These are phyloP conservation scores for Erysimum cheiranthoides DNA, from an alignment of 345 rosid genomes.

Conservation along the genomic window DNA sequence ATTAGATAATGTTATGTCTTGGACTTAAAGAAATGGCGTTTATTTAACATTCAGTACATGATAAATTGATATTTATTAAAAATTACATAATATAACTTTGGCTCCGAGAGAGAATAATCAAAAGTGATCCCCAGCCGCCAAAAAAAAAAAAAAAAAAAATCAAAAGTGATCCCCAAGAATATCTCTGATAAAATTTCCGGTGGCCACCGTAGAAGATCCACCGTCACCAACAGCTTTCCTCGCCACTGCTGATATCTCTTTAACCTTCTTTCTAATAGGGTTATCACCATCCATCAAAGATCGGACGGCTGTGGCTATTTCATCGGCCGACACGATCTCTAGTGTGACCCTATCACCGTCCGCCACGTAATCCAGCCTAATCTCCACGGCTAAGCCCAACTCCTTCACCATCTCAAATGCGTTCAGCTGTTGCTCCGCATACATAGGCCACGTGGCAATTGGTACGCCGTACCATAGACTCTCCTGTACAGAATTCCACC, in stretches of 20 bases:
- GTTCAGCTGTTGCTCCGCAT: conserved; percentile 59
- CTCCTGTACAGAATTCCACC: conserved; percentile 65
- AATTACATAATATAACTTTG: not conserved
- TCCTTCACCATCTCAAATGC: conserved; percentile 56
- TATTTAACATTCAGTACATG: no score
- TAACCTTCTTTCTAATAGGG: conserved; percentile 40
- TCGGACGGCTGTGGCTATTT: conserved; percentile 52
- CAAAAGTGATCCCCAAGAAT: conserved; percentile 32
- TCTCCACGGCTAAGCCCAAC: conserved; percentile 53
- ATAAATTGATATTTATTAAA: no score
- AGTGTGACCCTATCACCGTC: conserved; percentile 39
- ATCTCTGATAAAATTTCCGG: conserved; percentile 48
- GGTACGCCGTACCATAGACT: conserved; percentile 61
- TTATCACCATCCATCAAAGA: conserved; percentile 51
- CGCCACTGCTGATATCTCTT: conserved; percentile 44
- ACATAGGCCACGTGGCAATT: conserved; percentile 58
- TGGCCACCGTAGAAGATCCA: conserved; percentile 54
- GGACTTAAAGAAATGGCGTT: no score
- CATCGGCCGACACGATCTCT: conserved; percentile 32
- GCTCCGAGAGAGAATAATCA: not conserved
- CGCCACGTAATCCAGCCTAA: conserved; percentile 52
- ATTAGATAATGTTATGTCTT: no score
- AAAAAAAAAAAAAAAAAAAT: no score
- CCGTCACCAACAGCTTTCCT: conserved; percentile 50
- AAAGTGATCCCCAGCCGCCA: conserved; percentile 22